phyloP scores from a whole-genome alignment of 2,329 filamentous ascomycete genomes.

The Ceratocystis cubensis region DNA sequence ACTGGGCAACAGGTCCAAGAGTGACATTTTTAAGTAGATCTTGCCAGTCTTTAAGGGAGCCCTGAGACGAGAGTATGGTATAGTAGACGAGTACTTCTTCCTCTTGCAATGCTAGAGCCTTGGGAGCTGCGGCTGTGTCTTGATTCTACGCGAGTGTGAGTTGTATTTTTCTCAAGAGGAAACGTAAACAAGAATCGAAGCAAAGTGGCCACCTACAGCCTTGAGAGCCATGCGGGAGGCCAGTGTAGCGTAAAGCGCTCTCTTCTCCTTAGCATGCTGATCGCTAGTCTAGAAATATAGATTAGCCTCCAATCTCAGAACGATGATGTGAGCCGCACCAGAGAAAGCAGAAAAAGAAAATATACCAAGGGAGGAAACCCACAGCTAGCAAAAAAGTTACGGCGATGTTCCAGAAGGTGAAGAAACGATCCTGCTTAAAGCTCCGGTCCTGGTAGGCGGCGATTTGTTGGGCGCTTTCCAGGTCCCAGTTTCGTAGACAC shows the following conservation, averaged over 20 bases:
- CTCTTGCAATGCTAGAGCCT: conserved; percentile 27
- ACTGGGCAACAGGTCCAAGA: conserved; percentile 34
- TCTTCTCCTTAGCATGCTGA: conserved; percentile 37
- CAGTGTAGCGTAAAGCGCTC: conserved; percentile 40
- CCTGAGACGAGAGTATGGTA: conserved; percentile 35
- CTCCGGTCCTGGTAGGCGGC: conserved; percentile 41
- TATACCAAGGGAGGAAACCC: conserved; percentile 23
- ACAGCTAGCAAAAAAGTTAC: conserved; percentile 43
- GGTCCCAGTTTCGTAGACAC: conserved; percentile 43
- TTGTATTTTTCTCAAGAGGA: too few species aligned
- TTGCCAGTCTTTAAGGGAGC: conserved; percentile 32
- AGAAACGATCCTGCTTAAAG: conserved; percentile 36
- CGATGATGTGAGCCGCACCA: not conserved
- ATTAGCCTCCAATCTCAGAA: not conserved
- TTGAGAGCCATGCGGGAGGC: conserved; percentile 27
- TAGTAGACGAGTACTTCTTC: conserved; percentile 41
- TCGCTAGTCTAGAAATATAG: conserved; percentile 31
- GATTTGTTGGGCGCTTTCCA: conserved; percentile 32
- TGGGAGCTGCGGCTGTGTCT: conserved; percentile 14
- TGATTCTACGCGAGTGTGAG: conserved; percentile 11
- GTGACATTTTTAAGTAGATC: conserved; percentile 31
- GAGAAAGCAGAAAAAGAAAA: not conserved
- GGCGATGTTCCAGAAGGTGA: conserved; percentile 44
- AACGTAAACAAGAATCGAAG: not conserved
- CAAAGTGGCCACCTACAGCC: conserved; percentile 9